Evolutionary conservation across 2,329 filamentous ascomycete species (phyloP), one percentile per base, ranked within the genome.

Genomic region (Knufia petricola): DNA sequence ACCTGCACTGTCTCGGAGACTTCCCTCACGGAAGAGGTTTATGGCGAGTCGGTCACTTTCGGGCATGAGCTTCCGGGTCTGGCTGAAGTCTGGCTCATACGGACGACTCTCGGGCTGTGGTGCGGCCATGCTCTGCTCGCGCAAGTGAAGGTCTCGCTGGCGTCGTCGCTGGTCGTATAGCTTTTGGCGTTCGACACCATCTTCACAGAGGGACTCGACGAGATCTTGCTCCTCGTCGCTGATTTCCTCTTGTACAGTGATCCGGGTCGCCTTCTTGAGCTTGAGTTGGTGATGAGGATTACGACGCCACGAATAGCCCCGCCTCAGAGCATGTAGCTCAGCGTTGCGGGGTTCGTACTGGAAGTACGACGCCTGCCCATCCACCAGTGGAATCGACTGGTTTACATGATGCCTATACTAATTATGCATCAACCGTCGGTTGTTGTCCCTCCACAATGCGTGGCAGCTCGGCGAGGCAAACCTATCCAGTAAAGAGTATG

Each of bases 301-400:
- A 10, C 24, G 40, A 4, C 20, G 4, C 40, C 40, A 43, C 10
- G 10, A 10, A 15, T 41, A 41, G 8, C 38, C 20, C 8, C 38
- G 38, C 4, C 17, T 8, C 8, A 41, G 20, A 6, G 4, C 20
- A 31, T 30, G 39, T 12, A 36, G 24, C 39, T 34, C 23, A 28
- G 23, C 15, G 39, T n/a, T 30, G 38, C 23, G 19, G 8, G 47
- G 3, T 17, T 20, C 15, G 20, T 15, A 44, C 21, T 31, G 36
- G 43, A 50, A 47, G 32, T 39, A 50, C 17, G 49, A 23, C 23
- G 42, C 49, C 34, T 47, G 34, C 4, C 49, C 23, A 34, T 50
- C 34, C 17, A 50, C 49, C 19, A 31, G n/a, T 4, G 40, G 15
- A 20, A 43, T 43, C 4, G 40, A 28, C 3, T n/a, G n/a, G n/a